phyloP scores from a whole-genome alignment of 169 alveolate species.

The Plasmodium chabaudi region DNA sequence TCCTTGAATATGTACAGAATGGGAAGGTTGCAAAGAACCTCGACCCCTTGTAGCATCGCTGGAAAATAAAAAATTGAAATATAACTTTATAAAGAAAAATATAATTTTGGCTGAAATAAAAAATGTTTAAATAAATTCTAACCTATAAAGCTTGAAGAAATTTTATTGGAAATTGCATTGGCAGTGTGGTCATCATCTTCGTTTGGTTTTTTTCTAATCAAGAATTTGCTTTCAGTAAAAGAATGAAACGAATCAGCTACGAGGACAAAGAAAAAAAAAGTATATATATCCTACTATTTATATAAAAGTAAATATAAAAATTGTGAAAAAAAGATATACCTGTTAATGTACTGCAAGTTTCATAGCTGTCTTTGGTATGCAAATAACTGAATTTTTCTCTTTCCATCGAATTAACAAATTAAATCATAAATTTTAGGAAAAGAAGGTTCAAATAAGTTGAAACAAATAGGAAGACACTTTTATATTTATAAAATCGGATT shows the following conservation, averaged over 20 bases:
- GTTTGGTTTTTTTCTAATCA: slow-evolving; percentile 23
- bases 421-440: neutral
- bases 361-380: slow-evolving; percentile 27
- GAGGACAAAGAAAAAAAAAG: neutral
- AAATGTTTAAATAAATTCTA: neutral
- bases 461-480: too few species aligned
- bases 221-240: slow-evolving; percentile 25
- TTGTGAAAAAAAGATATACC: neutral
- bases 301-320: neutral
- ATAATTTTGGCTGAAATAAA: neutral
- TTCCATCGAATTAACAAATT: slow-evolving; percentile 8
- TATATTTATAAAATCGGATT: too few species aligned
- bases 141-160: slow-evolving; percentile 65
- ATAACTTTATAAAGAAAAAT: neutral
- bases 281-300: neutral
- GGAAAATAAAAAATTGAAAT: neutral
- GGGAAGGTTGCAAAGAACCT: slow-evolving; percentile 88
- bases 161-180: slow-evolving; percentile 29
- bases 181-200: slow-evolving; percentile 6
- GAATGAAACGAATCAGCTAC: slow-evolving; percentile 45
- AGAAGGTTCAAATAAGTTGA: neutral
- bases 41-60: slow-evolving; percentile 92
- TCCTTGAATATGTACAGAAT: slow-evolving; percentile 90
- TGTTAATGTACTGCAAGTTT: slow-evolving; percentile 53
- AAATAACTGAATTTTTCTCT: neutral